These are phyloP conservation scores for Pichia rugopelliculosa DNA, from an alignment of 805 yeast genomes.

Conservation along the genomic window DNA sequence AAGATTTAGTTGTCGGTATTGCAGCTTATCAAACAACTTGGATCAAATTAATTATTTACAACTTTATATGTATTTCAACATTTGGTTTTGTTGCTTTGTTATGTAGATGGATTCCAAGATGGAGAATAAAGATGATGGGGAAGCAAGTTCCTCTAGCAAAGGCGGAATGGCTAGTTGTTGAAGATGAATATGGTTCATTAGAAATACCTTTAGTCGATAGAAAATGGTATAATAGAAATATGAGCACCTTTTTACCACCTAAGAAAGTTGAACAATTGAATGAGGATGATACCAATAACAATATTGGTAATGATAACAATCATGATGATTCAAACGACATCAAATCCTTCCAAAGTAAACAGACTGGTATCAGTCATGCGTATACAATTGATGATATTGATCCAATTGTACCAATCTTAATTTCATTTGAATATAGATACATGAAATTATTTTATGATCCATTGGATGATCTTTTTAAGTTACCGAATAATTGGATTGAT, in stretches of 20 bases:
- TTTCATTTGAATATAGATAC: slow-evolving; percentile 75
- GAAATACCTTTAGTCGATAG: slow-evolving; percentile 49
- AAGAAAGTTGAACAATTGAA: slow-evolving; percentile 12
- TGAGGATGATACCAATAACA: slow-evolving; percentile 4
- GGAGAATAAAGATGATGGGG: slow-evolving; percentile 63
- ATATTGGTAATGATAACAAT: slow-evolving; percentile 11
- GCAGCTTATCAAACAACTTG: slow-evolving; percentile 72
- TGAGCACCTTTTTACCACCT: slow-evolving; percentile 56
- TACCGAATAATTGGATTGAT: slow-evolving; percentile 85
- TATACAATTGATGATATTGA: slow-evolving; percentile 34
- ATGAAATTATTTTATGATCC: slow-evolving; percentile 81
- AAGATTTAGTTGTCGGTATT: slow-evolving; percentile 87
- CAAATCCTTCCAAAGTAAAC: neutral
- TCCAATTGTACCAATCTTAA: slow-evolving; percentile 63
- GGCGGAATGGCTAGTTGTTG: slow-evolving; percentile 90
- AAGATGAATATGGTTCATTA: slow-evolving; percentile 88
- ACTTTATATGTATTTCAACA: slow-evolving; percentile 47
- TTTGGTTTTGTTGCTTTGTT: slow-evolving; percentile 68
- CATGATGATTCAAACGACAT: neutral
- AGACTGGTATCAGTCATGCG: slow-evolving; percentile 14
- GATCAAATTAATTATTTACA: slow-evolving; percentile 41
- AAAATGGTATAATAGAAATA: slow-evolving; percentile 58
- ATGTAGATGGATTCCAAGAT: slow-evolving; percentile 81
- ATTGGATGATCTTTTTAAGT: slow-evolving; percentile 72
- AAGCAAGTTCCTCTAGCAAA: slow-evolving; percentile 59